A percentile compares a stretch with the other conserved stretches of the same genome.
phyloP scores from a whole-genome alignment of 495 filamentous ascomycete species.

The Evansstolkia leycettana region DNA sequence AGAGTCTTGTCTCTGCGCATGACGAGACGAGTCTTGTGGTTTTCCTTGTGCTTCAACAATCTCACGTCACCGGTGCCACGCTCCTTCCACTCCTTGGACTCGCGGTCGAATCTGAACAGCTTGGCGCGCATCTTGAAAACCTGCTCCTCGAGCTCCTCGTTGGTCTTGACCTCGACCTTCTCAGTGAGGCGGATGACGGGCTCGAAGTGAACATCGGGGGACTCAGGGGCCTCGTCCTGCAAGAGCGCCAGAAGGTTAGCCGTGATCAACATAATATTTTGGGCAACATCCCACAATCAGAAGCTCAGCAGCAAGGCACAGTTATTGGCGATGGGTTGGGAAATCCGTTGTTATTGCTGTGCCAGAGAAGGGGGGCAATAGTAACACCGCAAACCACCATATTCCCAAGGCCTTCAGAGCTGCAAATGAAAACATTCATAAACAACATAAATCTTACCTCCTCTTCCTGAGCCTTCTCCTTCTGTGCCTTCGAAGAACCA shows the following conservation, averaged over 20 bases:
- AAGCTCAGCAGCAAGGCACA: not conserved
- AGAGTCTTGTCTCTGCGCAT: conserved; percentile 99
- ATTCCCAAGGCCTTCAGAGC: too few species aligned
- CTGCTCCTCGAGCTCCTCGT: conserved; percentile 97
- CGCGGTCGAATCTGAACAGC: conserved; percentile 93
- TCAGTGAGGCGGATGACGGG: conserved; percentile 90
- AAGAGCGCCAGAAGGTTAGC: too few species aligned
- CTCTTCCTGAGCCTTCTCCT: conserved; percentile 43
- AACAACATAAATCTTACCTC: conserved; percentile 23
- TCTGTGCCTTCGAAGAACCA: conserved; percentile 76
- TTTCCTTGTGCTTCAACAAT: conserved; percentile 96
- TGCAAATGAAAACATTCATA: conserved; percentile 1
- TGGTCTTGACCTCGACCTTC: conserved; percentile 93
- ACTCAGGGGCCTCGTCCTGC: conserved; percentile 61
- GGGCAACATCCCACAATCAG: not conserved
- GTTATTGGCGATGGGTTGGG: too few species aligned
- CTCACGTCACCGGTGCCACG: conserved; percentile 93
- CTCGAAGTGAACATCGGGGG: conserved; percentile 91
- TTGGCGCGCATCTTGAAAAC: conserved; percentile 99
- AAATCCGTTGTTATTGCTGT: too few species aligned
- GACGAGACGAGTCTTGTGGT: conserved; percentile 91
- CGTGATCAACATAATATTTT: too few species aligned
- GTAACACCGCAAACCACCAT: too few species aligned
- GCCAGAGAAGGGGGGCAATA: too few species aligned
- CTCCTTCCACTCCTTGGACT: conserved; percentile 95